Percentiles rank a stretch among this genome's conserved stretches.
phyloP scores from a whole-genome alignment of 176 grass and related monocot genomes.

The Oryza australiensis region DNA sequence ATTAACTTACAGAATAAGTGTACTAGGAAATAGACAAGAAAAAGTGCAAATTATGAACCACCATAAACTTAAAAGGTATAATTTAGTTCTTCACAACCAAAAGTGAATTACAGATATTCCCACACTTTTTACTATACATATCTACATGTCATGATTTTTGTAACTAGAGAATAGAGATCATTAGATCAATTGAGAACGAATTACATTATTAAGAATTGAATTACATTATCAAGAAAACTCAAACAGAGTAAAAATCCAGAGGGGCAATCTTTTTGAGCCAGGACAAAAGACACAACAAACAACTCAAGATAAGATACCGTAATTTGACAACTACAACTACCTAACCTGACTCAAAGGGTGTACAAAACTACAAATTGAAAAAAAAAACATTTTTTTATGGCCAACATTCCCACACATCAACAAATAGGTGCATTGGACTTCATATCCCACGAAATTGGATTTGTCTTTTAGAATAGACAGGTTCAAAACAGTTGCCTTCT shows the following conservation, averaged over 20 bases:
- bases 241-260: neutral
- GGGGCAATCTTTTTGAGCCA: neutral
- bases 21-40: neutral
- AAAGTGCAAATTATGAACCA: neutral
- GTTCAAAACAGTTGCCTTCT: neutral
- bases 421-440: neutral
- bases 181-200: neutral
- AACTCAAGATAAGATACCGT: neutral
- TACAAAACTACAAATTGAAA: neutral
- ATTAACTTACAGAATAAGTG: slow-evolving; percentile 33
- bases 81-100: slow-evolving; percentile 3
- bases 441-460: neutral
- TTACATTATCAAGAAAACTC: neutral
- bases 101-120: slow-evolving; percentile 4
- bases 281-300: neutral
- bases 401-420: neutral
- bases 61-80: neutral
- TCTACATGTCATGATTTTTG: neutral
- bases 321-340: neutral
- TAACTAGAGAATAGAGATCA: neutral
- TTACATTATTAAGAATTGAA: neutral
- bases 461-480: neutral
- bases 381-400: neutral
- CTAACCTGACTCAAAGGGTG: neutral
- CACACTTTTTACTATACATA: neutral